Percentiles rank a stretch among this genome's conserved stretches.
Conservation (phyloP, 108 stramenopile species). For the Fistulifera pelliculosa region DNA sequence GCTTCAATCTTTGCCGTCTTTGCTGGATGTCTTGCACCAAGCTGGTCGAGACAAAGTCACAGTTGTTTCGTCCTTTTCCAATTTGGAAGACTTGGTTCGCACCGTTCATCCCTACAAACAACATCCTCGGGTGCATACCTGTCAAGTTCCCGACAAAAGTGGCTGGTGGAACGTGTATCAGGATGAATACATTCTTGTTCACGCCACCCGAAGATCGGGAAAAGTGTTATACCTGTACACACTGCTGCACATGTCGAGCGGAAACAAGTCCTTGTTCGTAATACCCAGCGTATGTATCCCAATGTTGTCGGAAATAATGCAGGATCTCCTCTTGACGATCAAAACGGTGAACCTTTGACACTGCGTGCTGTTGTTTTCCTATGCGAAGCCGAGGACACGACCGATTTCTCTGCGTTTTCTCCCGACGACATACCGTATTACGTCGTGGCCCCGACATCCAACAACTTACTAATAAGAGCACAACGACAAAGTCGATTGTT, state of each 20-base stretch:
- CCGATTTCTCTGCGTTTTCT: no score
- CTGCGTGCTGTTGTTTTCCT: not conserved
- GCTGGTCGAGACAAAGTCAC: conserved; percentile 34
- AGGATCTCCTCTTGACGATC: not conserved
- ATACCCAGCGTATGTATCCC: not conserved
- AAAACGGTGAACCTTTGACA: not conserved
- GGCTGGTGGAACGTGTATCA: conserved; percentile 64
- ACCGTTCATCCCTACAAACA: conserved; percentile 3
- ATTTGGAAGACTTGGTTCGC: conserved; percentile 7
- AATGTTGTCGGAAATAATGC: not conserved
- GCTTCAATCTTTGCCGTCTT: conserved; percentile 27
- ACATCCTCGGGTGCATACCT: conserved; percentile 22
- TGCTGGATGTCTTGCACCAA: conserved; percentile 45
- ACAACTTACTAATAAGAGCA: no score
- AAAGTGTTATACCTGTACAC: not conserved
- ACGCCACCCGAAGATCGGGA: conserved; percentile 9
- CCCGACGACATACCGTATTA: no score
- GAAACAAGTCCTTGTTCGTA: not conserved
- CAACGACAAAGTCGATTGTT: no score
- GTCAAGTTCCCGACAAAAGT: conserved; percentile 24
- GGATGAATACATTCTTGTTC: conserved; percentile 41
- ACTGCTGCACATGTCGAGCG: not conserved
- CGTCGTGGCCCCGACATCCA: no score
- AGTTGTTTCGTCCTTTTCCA: conserved; percentile 7
- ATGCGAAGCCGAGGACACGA: not conserved